A percentile compares a stretch with the other conserved stretches of the same genome.
Evolutionary conservation across 768 basidiomycete species (phyloP).

Genomic region (Lepiota subincarnata): DNA sequence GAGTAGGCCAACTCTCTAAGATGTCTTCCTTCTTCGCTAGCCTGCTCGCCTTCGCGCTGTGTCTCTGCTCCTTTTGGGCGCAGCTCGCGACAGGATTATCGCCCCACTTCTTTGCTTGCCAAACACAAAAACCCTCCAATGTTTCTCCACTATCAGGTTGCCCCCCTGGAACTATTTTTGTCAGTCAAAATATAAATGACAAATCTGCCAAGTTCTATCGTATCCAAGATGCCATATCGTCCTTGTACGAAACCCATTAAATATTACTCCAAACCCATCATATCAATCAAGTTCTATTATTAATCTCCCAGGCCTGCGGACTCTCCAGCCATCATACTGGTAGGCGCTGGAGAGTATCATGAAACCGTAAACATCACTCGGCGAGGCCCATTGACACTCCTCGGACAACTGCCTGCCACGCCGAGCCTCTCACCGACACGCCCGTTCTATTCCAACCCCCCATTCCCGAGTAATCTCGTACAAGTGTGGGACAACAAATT

Average conservation of each 20-base stretch:
- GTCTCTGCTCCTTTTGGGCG: neutral
- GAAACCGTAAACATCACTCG: constrained; percentile 58
- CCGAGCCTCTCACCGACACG: neutral
- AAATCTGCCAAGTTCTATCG: constrained; percentile 39
- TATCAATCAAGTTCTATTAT: neutral
- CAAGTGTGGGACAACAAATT: constrained; percentile 48
- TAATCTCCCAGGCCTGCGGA: constrained; percentile 32
- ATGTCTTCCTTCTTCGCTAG: neutral
- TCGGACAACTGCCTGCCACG: constrained; percentile 33
- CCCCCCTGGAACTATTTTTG: constrained; percentile 55
- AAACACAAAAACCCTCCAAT: constrained; percentile 40
- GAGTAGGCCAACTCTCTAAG: neutral
- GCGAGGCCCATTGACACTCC: constrained; percentile 47
- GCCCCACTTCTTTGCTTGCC: constrained; percentile 43
- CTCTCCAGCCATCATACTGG: constrained; percentile 43
- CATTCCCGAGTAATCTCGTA: constrained; percentile 48
- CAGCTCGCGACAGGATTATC: constrained; percentile 23
- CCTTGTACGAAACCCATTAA: constrained; percentile 38
- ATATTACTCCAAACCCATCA: neutral
- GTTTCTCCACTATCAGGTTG: constrained; percentile 48
- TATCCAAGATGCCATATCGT: constrained; percentile 53
- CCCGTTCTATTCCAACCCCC: constrained; percentile 27
- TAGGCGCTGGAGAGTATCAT: constrained; percentile 56
- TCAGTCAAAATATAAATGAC: constrained; percentile 44
- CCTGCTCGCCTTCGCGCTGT: neutral